Evolutionary conservation across 2,329 filamentous ascomycete genomes (phyloP).

Genomic region (Alternaria arborescens): DNA sequence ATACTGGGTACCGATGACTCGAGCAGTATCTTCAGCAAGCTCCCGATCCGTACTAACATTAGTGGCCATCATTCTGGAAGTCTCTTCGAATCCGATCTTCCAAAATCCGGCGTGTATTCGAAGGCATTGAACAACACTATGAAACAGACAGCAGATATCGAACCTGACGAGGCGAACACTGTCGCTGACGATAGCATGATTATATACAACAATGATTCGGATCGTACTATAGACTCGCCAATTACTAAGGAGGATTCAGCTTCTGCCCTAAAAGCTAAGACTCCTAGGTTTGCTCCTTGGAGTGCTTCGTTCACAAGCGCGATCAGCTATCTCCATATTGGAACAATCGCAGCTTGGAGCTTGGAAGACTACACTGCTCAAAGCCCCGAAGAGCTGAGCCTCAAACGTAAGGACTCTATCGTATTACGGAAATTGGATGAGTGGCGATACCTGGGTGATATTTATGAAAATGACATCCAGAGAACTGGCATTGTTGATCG

Average conservation of each 20-base stretch:
- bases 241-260: neutral
- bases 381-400: neutral
- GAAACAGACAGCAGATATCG: too few species aligned
- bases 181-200: neutral
- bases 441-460: neutral
- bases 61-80: neutral
- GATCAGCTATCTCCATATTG: neutral
- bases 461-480: neutral
- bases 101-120: neutral
- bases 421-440: neutral
- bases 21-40: neutral
- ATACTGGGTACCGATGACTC: constrained; percentile 15
- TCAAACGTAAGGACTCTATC: rapidly evolving
- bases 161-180: neutral
- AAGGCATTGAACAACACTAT: neutral
- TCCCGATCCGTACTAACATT: neutral
- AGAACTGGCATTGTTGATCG: neutral
- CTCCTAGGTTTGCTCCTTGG: rapidly evolving
- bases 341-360: rapidly evolving
- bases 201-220: neutral
- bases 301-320: neutral
- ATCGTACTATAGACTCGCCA: neutral
- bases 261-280: rapidly evolving
- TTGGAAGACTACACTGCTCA: neutral
- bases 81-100: neutral